These are phyloP conservation scores for Pseudocercospora crystallina DNA, from an alignment of 2,329 filamentous ascomycete species.

Conservation along the genomic window DNA sequence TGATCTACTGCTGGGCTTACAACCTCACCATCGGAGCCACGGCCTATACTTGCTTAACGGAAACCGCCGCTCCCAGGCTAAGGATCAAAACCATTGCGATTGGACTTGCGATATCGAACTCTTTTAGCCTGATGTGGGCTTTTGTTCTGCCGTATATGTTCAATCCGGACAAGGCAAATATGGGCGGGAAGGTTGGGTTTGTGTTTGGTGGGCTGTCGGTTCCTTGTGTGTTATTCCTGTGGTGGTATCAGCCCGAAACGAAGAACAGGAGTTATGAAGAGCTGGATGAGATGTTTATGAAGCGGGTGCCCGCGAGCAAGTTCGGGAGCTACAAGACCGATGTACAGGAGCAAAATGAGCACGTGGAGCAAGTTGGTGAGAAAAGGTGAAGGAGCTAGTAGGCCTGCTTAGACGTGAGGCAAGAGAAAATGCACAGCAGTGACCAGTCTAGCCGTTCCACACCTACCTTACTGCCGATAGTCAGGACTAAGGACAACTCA, in stretches of 20 bases:
- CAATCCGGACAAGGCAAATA: slow-evolving; percentile 40
- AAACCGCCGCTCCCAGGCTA: slow-evolving; percentile 41
- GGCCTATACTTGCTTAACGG: slow-evolving; percentile 41
- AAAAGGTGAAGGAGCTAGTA: too few species aligned
- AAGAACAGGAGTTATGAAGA: slow-evolving; percentile 55
- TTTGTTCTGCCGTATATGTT: slow-evolving; percentile 43
- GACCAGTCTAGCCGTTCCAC: too few species aligned
- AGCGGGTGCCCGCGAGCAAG: slow-evolving; percentile 43
- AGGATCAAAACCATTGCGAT: slow-evolving; percentile 44
- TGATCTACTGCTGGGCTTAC: slow-evolving; percentile 42
- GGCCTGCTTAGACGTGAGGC: too few species aligned
- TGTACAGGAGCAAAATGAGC: too few species aligned
- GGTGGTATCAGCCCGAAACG: slow-evolving; percentile 47
- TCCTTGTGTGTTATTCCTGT: slow-evolving; percentile 19
- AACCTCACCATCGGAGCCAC: slow-evolving; percentile 45
- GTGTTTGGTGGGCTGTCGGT: slow-evolving; percentile 36
- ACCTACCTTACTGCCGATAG: too few species aligned
- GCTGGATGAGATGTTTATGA: slow-evolving; percentile 57
- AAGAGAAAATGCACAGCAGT: too few species aligned
- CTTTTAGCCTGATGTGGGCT: slow-evolving; percentile 37
- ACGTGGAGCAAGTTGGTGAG: too few species aligned
- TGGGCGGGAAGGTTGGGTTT: slow-evolving; percentile 45
- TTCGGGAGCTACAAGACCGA: slow-evolving; percentile 23
- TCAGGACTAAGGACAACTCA: too few species aligned
- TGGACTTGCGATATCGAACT: slow-evolving; percentile 38